These are phyloP conservation scores for Ustilago crameri DNA, from an alignment of 1,284 basidiomycete species.

Conservation along the genomic window DNA sequence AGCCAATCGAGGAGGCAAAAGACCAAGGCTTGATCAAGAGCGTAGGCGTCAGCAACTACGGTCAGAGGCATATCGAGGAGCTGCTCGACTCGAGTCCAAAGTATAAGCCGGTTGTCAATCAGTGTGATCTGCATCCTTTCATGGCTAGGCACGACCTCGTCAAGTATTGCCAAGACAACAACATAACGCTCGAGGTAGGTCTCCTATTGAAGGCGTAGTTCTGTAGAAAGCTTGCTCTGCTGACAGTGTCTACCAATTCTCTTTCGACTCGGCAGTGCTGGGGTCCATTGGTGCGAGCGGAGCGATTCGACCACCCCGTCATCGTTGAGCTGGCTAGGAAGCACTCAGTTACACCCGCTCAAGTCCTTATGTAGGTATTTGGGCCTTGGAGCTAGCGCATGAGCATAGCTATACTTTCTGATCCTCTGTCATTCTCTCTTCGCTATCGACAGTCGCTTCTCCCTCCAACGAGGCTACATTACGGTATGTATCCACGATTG, in stretches of 20 bases:
- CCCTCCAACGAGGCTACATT: constrained; percentile 31
- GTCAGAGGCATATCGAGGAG: constrained; percentile 37
- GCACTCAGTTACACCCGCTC: constrained; percentile 23
- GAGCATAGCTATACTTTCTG: not conserved
- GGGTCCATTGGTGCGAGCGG: constrained; percentile 27
- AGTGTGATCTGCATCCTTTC: constrained; percentile 41
- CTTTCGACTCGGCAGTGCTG: constrained; percentile 16
- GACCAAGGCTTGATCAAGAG: constrained; percentile 39
- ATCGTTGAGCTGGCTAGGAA: constrained; percentile 22
- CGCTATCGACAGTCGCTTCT: constrained; percentile 21
- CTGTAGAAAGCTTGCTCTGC: not conserved
- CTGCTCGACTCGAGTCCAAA: constrained; percentile 20
- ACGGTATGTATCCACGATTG: constrained; percentile 10
- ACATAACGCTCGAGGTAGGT: constrained; percentile 24
- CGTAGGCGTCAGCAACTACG: constrained; percentile 56
- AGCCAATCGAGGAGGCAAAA: constrained; percentile 48
- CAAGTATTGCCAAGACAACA: constrained; percentile 18
- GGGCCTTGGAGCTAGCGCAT: too few relatives aligned
- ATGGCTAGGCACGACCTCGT: constrained; percentile 32
- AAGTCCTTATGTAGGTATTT: constrained; percentile 23
- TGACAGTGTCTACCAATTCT: not conserved
- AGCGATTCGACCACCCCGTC: constrained; percentile 28
- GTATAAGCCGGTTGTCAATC: constrained; percentile 36
- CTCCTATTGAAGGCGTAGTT: too few relatives aligned
- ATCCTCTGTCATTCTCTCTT: not conserved